Conservation (phyloP, 1,139 yeast species). For the Tardiomyces digboiensis region DNA sequence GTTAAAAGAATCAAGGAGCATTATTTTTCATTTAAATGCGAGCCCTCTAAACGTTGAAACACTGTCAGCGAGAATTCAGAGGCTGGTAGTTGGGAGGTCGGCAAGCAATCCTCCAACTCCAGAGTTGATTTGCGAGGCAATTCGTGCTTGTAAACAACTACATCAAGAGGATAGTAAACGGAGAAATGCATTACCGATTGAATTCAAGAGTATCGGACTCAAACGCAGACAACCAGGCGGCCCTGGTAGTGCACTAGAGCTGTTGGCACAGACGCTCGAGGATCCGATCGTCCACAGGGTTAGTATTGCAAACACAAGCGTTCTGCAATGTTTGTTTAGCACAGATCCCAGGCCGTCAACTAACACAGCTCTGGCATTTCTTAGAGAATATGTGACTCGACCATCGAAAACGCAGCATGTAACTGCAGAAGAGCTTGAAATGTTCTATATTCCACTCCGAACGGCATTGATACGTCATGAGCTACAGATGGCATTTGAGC, state of each 20-base stretch:
- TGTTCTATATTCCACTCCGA: constrained; percentile 1
- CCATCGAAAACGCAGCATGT: not conserved
- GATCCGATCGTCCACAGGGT: not conserved
- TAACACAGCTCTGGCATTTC: not conserved
- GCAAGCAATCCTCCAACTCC: not conserved
- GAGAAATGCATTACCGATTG: not conserved
- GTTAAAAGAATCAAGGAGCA: too few species aligned
- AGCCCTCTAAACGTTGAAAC: not conserved
- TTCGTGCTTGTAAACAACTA: not conserved
- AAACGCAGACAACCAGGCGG: too few species aligned
- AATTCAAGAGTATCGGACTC: not conserved
- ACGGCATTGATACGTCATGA: not conserved
- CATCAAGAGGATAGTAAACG: not conserved
- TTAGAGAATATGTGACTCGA: not conserved
- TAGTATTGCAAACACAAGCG: not conserved
- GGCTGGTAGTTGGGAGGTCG: not conserved
- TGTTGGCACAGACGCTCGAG: not conserved
- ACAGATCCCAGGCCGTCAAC: not conserved
- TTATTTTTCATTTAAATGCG: not conserved
- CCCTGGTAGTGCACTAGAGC: not conserved
- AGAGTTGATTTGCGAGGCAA: not conserved
- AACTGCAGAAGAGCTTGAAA: not conserved
- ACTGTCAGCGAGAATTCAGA: not conserved
- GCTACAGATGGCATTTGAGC: not conserved
- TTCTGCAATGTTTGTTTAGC: not conserved